phyloP scores from a whole-genome alignment of 1,284 basidiomycete genomes.

The Ceratobasidium papillatum region DNA sequence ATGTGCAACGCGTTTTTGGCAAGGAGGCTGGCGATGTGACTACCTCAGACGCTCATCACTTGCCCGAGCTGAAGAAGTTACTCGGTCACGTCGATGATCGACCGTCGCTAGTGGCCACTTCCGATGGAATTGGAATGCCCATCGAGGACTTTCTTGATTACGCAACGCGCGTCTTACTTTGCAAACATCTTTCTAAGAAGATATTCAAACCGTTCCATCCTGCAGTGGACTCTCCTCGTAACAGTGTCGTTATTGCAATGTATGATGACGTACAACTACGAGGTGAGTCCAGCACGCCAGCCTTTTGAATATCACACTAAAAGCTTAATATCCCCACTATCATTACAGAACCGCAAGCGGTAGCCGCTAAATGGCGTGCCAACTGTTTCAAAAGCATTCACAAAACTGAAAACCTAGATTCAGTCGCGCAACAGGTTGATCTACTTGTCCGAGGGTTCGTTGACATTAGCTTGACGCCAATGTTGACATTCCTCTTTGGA shows the following conservation, averaged over 20 bases:
- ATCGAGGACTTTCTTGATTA: slow-evolving; percentile 42
- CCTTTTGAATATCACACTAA: neutral
- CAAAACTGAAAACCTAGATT: neutral
- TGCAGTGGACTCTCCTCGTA: neutral
- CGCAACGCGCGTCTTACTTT: slow-evolving; percentile 12
- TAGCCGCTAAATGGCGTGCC: slow-evolving; percentile 21
- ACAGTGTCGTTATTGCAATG: neutral
- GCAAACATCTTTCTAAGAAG: slow-evolving; percentile 1
- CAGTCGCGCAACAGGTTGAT: neutral
- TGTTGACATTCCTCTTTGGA: slow-evolving; percentile 16
- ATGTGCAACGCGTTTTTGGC: neutral
- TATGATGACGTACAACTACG: slow-evolving; percentile 7
- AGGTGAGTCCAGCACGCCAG: neutral
- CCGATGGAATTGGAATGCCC: neutral
- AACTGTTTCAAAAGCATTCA: slow-evolving; percentile 10
- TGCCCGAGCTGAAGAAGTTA: neutral
- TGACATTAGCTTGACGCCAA: neutral
- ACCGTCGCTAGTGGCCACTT: slow-evolving; percentile 10
- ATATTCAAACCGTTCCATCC: slow-evolving; percentile 40
- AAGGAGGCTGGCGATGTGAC: neutral
- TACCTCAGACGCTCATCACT: slow-evolving; percentile 14
- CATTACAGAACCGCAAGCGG: slow-evolving; percentile 19
- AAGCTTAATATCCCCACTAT: neutral
- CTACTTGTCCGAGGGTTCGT: neutral
- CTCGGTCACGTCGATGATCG: slow-evolving; percentile 17